phyloP scores from a whole-genome alignment of 768 basidiomycete genomes.

The Leccinellum albellum region DNA sequence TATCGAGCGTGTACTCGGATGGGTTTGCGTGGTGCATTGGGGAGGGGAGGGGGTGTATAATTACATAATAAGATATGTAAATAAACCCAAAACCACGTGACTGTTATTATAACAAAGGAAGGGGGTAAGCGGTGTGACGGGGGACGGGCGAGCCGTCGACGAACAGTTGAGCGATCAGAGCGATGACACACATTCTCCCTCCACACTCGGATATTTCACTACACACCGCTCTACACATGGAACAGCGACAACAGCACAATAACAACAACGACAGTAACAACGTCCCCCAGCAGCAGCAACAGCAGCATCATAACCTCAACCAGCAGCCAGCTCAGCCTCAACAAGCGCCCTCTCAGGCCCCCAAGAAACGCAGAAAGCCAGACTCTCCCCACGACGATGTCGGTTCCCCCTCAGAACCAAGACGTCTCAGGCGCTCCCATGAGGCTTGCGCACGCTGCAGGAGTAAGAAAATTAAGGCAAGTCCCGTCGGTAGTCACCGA shows the following conservation, averaged over 20 bases:
- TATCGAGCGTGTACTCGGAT: conserved; percentile 63
- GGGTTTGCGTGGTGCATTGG: conserved; percentile 32
- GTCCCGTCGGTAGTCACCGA: conserved; percentile 67
- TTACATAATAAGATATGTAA: conserved; percentile 2
- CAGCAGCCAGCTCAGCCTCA: conserved; percentile 23
- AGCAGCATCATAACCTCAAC: background rate
- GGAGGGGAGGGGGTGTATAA: background rate
- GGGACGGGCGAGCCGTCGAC: background rate
- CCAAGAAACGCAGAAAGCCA: conserved; percentile 60
- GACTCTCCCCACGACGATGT: conserved; percentile 56
- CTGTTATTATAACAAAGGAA: conserved; percentile 20
- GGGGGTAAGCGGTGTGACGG: background rate
- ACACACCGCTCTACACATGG: conserved; percentile 67
- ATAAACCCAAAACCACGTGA: conserved; percentile 15
- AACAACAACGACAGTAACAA: conserved; percentile 32
- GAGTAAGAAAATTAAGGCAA: conserved; percentile 94
- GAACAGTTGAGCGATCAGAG: conserved; percentile 18
- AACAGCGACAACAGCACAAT: conserved; percentile 52
- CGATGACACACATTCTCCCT: conserved; percentile 48
- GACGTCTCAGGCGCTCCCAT: conserved; percentile 82
- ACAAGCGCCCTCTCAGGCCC: conserved; percentile 33
- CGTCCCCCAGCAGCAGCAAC: conserved; percentile 24
- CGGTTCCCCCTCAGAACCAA: conserved; percentile 60
- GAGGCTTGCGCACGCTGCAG: conserved; percentile 91
- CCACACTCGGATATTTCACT: conserved; percentile 49